phyloP scores from a whole-genome alignment of 2,329 filamentous ascomycete species.

The Madurella mycetomatis region DNA sequence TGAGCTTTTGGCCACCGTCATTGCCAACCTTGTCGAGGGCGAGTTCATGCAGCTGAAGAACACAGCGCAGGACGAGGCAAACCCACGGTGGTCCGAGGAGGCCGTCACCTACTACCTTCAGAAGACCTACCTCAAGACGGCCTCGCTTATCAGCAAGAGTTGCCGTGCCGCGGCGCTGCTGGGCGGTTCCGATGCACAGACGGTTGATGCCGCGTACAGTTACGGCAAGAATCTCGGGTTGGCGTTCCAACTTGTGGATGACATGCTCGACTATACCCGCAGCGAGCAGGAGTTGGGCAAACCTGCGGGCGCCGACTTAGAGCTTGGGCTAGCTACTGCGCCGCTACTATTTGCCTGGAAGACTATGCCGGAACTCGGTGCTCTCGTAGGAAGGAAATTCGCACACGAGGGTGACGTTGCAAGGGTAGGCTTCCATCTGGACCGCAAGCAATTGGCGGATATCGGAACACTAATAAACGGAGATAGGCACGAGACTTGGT shows the following conservation, averaged over 20 bases:
- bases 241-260: slow-evolving; percentile 95
- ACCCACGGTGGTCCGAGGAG: slow-evolving; percentile 82
- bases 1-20: slow-evolving; percentile 90
- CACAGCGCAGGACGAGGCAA: slow-evolving; percentile 79
- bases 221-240: slow-evolving; percentile 93
- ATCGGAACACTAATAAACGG: background rate
- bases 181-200: slow-evolving; percentile 67
- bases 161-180: slow-evolving; percentile 86
- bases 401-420: slow-evolving; percentile 75
- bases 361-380: slow-evolving; percentile 75
- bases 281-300: slow-evolving; percentile 84
- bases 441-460: background rate
- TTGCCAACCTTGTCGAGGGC: slow-evolving; percentile 94
- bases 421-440: slow-evolving; percentile 54
- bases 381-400: slow-evolving; percentile 90
- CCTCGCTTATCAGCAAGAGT: slow-evolving; percentile 91
- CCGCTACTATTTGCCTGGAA: slow-evolving; percentile 96
- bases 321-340: slow-evolving; percentile 89
- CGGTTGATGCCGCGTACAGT: slow-evolving; percentile 84
- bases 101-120: slow-evolving; percentile 90
- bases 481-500: slow-evolving; percentile 80
- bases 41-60: slow-evolving; percentile 99
- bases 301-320: slow-evolving; percentile 88
- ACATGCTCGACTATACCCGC: slow-evolving; percentile 95
- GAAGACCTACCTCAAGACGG: slow-evolving; percentile 97